Percentiles rank a stretch among this genome's conserved stretches.
These are phyloP conservation scores for Kuraishia capsulata DNA, from an alignment of 805 yeast species.

Conservation along the genomic window DNA sequence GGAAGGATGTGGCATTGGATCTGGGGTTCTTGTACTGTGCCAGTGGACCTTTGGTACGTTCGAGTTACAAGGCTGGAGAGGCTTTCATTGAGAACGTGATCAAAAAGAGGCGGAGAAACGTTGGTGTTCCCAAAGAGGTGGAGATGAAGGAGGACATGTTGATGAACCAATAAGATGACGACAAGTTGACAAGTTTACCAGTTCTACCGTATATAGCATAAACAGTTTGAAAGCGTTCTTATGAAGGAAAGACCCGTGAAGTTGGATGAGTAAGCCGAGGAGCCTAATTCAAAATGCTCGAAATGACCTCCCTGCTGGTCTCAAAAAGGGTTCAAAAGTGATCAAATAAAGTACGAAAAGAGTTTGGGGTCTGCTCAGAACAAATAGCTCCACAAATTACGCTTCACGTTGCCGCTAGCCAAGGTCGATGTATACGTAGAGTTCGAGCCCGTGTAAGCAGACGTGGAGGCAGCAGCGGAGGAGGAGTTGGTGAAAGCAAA, in stretches of 20 bases:
- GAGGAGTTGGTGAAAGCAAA: slow-evolving; percentile 4
- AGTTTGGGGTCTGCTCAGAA: no score
- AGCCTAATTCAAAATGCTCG: no score
- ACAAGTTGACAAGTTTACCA: no score
- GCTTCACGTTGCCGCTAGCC: slow-evolving; percentile 3
- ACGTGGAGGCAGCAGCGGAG: slow-evolving; percentile 1
- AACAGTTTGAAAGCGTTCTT: background rate
- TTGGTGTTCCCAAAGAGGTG: slow-evolving; percentile 21
- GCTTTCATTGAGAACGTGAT: slow-evolving; percentile 91
- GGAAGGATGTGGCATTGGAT: slow-evolving; percentile 81
- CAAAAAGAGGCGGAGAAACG: slow-evolving; percentile 54
- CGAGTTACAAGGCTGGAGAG: slow-evolving; percentile 97
- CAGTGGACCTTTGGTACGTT: slow-evolving; percentile 92
- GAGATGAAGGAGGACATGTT: slow-evolving; percentile 7
- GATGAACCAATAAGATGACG: no score
- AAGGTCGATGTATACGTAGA: slow-evolving; percentile 6
- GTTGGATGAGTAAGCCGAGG: no score
- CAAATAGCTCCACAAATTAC: background rate
- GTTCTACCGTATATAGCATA: no score
- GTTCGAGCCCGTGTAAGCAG: slow-evolving; percentile 5
- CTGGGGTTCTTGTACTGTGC: slow-evolving; percentile 96
- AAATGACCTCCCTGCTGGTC: no score
- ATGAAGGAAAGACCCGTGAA: no score
- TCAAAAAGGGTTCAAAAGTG: no score
- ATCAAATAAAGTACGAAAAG: no score